Conservation (phyloP, 805 yeast species). For the Candida verbasci region DNA sequence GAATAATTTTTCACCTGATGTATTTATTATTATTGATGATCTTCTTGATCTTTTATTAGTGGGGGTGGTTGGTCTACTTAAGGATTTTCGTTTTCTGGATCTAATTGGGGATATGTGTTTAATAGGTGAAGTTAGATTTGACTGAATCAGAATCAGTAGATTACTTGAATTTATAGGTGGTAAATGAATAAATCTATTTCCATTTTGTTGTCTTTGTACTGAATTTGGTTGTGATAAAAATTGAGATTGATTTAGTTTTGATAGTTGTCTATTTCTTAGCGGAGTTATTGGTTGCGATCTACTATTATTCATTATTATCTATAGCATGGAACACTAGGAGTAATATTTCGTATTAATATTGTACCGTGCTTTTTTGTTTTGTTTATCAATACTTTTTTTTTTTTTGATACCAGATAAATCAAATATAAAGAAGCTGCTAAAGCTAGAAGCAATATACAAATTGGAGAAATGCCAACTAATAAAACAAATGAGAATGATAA, state of each 20-base stretch:
- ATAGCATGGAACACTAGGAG: too few relatives aligned
- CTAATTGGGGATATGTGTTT: not conserved
- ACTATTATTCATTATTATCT: conserved; percentile 1
- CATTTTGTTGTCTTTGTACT: not conserved
- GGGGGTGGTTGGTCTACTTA: conserved; percentile 2
- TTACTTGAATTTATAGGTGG: conserved; percentile 11
- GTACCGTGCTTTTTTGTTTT: too few relatives aligned
- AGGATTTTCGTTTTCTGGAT: not conserved
- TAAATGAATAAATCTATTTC: conserved; percentile 6
- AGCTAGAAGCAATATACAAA: too few relatives aligned
- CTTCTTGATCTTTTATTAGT: conserved; percentile 12
- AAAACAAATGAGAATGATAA: conserved; percentile 19
- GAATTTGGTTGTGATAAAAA: conserved; percentile 3
- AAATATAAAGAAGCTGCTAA: too few relatives aligned
- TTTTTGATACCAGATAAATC: too few relatives aligned
- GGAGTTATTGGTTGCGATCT: conserved; percentile 8
- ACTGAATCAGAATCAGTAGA: too few relatives aligned
- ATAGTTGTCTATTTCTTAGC: not conserved
- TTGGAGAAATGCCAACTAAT: conserved; percentile 5
- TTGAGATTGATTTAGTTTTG: not conserved
- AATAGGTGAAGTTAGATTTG: not conserved
- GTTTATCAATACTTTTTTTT: too few relatives aligned
- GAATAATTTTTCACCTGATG: conserved; percentile 19
- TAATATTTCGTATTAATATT: too few relatives aligned
- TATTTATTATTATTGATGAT: conserved; percentile 21